Evolutionary conservation across 257 asterid genomes (phyloP).

Genomic region (Cruciata laevipes): DNA sequence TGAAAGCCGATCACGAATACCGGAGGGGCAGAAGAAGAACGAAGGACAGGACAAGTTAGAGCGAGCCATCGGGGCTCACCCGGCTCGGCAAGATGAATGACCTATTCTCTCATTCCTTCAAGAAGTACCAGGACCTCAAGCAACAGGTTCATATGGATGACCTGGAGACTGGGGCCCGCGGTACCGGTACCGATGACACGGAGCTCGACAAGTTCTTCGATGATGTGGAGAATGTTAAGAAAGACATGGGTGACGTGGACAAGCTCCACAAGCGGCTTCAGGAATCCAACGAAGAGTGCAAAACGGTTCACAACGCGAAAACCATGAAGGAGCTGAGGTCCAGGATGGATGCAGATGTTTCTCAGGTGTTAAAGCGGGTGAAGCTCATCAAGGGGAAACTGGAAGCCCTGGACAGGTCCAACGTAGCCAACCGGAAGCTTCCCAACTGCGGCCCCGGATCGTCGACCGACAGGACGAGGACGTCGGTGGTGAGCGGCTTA

Average conservation of each 20-base stretch:
- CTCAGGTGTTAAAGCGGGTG: conserved; percentile 31
- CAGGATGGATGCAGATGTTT: conserved; percentile 31
- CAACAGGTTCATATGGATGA: conserved; percentile 32
- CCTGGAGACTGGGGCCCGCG: conserved; percentile 22
- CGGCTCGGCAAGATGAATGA: conserved; percentile 37
- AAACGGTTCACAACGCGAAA: conserved; percentile 35
- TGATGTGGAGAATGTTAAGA: conserved; percentile 41
- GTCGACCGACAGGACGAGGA: conserved; percentile 39
- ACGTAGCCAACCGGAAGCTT: conserved; percentile 27
- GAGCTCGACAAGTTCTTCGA: conserved; percentile 33
- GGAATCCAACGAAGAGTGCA: conserved; percentile 38
- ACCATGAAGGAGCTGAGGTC: conserved; percentile 34
- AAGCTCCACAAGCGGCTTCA: conserved; percentile 25
- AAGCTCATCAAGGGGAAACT: conserved; percentile 36
- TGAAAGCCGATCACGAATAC: neutral
- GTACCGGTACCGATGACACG: conserved; percentile 2
- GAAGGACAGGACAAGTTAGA: conserved; percentile 8
- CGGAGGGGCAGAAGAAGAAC: conserved; percentile 20
- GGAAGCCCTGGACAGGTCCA: conserved; percentile 36
- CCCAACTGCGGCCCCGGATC: conserved; percentile 43
- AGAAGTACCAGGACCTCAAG: conserved; percentile 31
- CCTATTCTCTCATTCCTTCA: conserved; percentile 34
- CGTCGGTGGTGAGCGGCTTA: conserved; percentile 39
- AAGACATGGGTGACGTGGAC: conserved; percentile 33
- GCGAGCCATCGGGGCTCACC: neutral